Conservation (phyloP, 2,329 filamentous ascomycete genomes). For the Ophiostoma novo-ulmi region DNA sequence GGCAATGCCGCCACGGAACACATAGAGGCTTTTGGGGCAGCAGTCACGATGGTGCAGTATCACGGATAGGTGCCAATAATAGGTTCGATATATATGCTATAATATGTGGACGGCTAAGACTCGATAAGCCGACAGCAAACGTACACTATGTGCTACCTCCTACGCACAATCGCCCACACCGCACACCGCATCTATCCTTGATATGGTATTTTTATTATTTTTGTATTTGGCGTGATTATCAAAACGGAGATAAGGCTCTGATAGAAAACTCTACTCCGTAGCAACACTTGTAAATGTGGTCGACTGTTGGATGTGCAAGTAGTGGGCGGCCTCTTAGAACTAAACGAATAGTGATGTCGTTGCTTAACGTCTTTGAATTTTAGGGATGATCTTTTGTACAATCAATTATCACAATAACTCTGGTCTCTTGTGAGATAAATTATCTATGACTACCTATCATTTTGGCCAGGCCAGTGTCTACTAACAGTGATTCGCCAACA, state of each 20-base stretch:
- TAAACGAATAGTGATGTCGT: not conserved
- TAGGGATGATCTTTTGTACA: no score
- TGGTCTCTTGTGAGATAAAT: no score
- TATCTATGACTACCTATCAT: not conserved
- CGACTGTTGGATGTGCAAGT: not conserved
- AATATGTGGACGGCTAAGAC: no score
- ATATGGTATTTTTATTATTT: not conserved
- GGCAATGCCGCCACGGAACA: not conserved
- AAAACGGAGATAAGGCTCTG: slow-evolving; percentile 3
- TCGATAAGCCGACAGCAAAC: not conserved
- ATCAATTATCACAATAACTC: no score
- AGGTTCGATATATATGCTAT: no score
- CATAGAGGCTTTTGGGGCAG: not conserved
- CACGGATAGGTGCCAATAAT: not conserved
- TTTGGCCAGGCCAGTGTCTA: not conserved
- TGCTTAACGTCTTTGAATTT: not conserved
- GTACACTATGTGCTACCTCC: not conserved
- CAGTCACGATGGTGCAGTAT: not conserved
- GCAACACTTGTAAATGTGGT: not conserved
- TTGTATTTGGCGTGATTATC: not conserved
- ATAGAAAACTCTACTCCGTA: not conserved
- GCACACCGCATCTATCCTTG: not conserved
- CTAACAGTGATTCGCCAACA: not conserved
- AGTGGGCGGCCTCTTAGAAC: not conserved
- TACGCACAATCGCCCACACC: not conserved